Base-by-base conservation (phyloP, 2,329 filamentous ascomycete species). In the Trichoderma sp. region DNA sequence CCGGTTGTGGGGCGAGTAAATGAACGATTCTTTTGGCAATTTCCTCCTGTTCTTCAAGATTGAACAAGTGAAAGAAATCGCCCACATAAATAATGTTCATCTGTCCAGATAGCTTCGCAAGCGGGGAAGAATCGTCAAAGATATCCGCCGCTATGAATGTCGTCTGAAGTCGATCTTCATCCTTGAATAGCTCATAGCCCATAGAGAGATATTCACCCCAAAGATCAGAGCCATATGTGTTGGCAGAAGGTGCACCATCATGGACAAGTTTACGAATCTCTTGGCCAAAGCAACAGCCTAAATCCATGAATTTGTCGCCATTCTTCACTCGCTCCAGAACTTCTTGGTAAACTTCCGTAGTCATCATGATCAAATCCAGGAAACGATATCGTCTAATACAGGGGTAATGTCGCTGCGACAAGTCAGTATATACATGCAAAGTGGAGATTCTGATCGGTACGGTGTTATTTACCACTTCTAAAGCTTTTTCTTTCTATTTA, bases 41-140 rank as follows among this genome's bases (percentile, higher is more conserved):
- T 27, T 35, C n/a, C n/a, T 68, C 66, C 24, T 68, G 66, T 21
- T 68, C 65, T 35, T 59, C 66, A 35, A 68, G 66, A 38, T 24
- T 35, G 33, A 68, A 68, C n/a, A 68, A 31, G 9, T 68, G 66
- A 16, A 68, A 68, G 18, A 68, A 56, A 35, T 68, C 66, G 9
- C 66, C 66, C 14, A 68, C 66, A 7, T 59, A 68, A 6, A 68
- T 18, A 3, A 68, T 59, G 11, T 68, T 59, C 45, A 68, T 56
- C 8, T 56, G 14, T 18, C 29, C 66, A 18, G 31, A 24, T 29
- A 68, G 29, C 9, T 27, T 11, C 9, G 31, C 14, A 59, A 68
- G 66, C n/a, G 66, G 29, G 1, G 66, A 68, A 38, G 45, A 68
- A 38, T 68, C n/a, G n/a, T 68, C 66, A 68, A 68, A 68, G 45